phyloP scores from a whole-genome alignment of 148 eudicot genomes.

The Chenopodium berlandieri region DNA sequence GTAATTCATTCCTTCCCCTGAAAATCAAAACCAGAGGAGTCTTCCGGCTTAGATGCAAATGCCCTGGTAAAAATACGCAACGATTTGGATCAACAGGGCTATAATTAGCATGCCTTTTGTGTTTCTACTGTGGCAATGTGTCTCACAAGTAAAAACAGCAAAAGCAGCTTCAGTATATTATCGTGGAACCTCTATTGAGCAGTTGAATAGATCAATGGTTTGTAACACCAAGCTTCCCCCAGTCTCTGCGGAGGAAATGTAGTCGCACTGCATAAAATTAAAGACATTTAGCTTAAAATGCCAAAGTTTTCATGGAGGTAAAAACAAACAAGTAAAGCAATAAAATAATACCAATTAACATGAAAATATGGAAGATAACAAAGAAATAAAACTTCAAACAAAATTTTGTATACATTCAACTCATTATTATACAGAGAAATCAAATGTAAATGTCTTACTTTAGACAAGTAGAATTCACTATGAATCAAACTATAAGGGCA shows the following conservation, averaged over 20 bases:
- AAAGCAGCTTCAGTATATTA: not conserved
- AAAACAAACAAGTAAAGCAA: not conserved
- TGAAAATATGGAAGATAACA: no score
- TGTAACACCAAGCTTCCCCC: constrained; percentile 1
- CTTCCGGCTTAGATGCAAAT: constrained; percentile 1
- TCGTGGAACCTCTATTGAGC: not conserved
- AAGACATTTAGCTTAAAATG: not conserved
- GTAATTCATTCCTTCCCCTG: not conserved
- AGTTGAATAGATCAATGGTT: not conserved
- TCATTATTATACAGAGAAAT: no score
- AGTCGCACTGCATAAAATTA: constrained; percentile 12
- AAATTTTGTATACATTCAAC: no score
- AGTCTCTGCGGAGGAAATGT: constrained; percentile 8
- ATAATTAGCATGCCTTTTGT: constrained; percentile 12
- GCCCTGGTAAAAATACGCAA: not conserved
- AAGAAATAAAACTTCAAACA: no score
- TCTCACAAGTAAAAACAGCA: constrained; percentile 1
- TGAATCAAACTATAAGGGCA: not conserved
- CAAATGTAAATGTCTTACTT: no score
- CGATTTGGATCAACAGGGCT: constrained; percentile 11
- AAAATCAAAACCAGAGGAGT: not conserved
- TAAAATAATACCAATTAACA: no score
- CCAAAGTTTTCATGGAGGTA: no score
- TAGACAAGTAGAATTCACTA: no score
- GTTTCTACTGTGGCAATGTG: not conserved